Evolutionary conservation across 179 eudicot species (phyloP), one percentile per base, ranked within the genome.

Genomic region (Patellifolia procumbens): DNA sequence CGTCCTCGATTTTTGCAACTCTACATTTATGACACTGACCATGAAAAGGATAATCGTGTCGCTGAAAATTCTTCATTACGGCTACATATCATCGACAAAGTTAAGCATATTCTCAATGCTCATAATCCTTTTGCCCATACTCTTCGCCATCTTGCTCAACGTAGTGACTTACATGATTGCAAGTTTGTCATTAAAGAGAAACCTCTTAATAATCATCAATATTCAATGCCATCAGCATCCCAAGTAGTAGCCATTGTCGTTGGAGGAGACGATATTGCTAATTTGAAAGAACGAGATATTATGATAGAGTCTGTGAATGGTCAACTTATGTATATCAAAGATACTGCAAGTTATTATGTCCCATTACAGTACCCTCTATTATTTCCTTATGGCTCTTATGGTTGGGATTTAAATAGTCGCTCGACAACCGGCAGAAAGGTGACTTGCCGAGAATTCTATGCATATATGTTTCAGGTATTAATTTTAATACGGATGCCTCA

Each of bases 11-110:
- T 51, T 4, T 28, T 52, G 1, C 62, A 71, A 19, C 28, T 52
- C 13, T 71, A 71, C 26, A 31, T 71, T n/a, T 71, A 17, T n/a
- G 74, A 72, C 64, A 52, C 75, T n/a, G 75, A 72, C 1, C 75
- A 72, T 37, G 52, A 72, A 72, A 72, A 20, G 56, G 65, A 72
- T 24, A 56, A 56, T 24, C 64, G 68, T 29, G 7, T 42, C 11
- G 15, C 12, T 20, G 49, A 59, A 32, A 58, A 55, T 7, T 3
- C n/a, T 3, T 26, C 26, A 39, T 59, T 42, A 1, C 6, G 20
- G 7, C 16, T 7, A 3, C 22, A 59, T 10, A 73, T 73, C 62
- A 26, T 73, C 6, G 55, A 58, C 42, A 73, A 1, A 7, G 28
- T 42, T 42, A 58, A 42, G 46, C 20, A 17, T 13, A 42, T 73